Base-by-base conservation (phyloP, 345 rosid genomes). In the Durio zibethinus region DNA sequence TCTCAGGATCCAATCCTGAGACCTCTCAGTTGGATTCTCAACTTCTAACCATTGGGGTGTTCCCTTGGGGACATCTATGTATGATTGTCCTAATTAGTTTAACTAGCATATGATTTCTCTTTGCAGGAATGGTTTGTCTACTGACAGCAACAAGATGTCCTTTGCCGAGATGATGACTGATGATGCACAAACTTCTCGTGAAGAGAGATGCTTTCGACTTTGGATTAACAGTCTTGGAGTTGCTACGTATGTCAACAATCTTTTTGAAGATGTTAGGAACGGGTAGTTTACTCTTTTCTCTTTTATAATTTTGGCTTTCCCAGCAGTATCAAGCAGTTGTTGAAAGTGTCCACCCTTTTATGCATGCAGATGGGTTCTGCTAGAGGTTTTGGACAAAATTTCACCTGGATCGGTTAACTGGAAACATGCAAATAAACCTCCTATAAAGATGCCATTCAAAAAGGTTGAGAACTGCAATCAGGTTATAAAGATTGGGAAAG, bases 101-200 rank as follows among this genome's bases (percentile, higher is more conserved):
- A 59, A 68, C 76, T 40, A 54, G 76, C 66, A 36, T 76, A 73
- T 45, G 27, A 76, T 80, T 36, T 67, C 74, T 77, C 74, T 80
- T 80, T 84, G 81, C 91, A 92, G 99, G 90, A 96, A 94, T 87
- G 99, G 98, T 57, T 84, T 96, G 79, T 74, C 94, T 5, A 82
- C 66, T 60, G 97, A 92, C 67, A 90, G 60, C 86, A 78, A 78
- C 64, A 96, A 92, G 80, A 74, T 86, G 47, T 83, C 97, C 67
- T 92, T 87, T 74, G 95, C 99, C 69, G 99, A 93, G 85, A 96
- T 96, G 99, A 93, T 96, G 98, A 90, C 94, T 7, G 99, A 96
- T 83, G 99, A 96, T 85, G 88, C 80, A 18, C 84, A 96, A 85
- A 93, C 99, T 77, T 96, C 99, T 69, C 86, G 95, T 38, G 99